Conservation (phyloP, 2,329 filamentous ascomycete species). For the Botrytis galanthina region DNA sequence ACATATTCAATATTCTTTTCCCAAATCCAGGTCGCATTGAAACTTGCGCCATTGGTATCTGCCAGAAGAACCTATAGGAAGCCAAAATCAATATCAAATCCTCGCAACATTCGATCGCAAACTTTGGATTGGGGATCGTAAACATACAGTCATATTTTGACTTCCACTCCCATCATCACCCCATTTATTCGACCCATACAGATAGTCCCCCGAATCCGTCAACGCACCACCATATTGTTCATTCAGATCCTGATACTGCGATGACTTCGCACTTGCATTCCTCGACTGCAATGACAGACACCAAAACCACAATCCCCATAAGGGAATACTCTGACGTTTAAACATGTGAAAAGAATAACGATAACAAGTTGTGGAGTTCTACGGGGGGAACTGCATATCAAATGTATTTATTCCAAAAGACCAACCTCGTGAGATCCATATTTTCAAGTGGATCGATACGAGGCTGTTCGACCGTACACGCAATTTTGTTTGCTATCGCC, state of each 20-base stretch:
- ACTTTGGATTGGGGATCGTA: too few species aligned
- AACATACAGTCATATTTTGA: slow-evolving; percentile 19
- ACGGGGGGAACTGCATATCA: neutral
- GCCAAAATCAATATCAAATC: neutral
- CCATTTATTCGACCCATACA: slow-evolving; percentile 19
- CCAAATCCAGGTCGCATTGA: slow-evolving; percentile 18
- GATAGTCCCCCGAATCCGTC: slow-evolving; percentile 4
- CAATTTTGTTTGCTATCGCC: neutral
- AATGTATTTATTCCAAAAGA: neutral
- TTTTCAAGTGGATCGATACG: neutral
- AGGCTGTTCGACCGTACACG: neutral
- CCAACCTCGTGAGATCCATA: neutral
- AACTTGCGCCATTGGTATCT: slow-evolving; percentile 17
- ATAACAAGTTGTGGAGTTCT: neutral
- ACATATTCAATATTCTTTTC: slow-evolving; percentile 15
- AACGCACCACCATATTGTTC: slow-evolving; percentile 12
- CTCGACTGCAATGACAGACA: neutral
- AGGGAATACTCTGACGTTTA: neutral
- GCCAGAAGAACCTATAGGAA: slow-evolving; percentile 1
- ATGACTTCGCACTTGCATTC: neutral
- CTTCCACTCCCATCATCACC: slow-evolving; percentile 20
- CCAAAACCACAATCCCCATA: neutral
- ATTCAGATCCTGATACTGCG: neutral
- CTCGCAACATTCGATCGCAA: neutral
- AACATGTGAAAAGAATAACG: slow-evolving; percentile 10